Conservation (phyloP, 1,139 yeast genomes). For the Yamadazyma dendronema region DNA sequence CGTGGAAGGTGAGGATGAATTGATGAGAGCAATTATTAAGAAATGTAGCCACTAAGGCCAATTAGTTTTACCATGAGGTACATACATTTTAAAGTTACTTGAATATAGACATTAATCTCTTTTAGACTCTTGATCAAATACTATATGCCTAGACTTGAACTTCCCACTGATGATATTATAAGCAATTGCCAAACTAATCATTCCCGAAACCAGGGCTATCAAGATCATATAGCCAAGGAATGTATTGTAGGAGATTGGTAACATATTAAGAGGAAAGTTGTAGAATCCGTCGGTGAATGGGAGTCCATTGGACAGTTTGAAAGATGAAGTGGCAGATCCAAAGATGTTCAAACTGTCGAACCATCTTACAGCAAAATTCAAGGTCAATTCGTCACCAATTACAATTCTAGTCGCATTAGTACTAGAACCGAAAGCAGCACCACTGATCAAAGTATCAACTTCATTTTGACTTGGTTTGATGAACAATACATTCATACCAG, state of each 20-base stretch:
- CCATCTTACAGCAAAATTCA: slow-evolving; percentile 65
- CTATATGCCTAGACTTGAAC: slow-evolving; percentile 19
- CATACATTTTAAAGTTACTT: not conserved
- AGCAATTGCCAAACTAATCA: slow-evolving; percentile 23
- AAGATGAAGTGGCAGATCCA: slow-evolving; percentile 11
- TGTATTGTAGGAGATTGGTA: slow-evolving; percentile 27
- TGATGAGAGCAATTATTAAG: slow-evolving; percentile 41
- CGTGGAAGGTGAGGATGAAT: slow-evolving; percentile 25
- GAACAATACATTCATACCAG: slow-evolving; percentile 53
- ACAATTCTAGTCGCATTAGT: slow-evolving; percentile 59
- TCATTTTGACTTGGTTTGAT: slow-evolving; percentile 34
- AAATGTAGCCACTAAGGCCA: slow-evolving; percentile 19
- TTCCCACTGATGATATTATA: slow-evolving; percentile 24
- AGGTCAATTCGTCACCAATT: slow-evolving; percentile 62
- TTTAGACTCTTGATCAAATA: slow-evolving; percentile 30
- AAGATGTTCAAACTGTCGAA: slow-evolving; percentile 23
- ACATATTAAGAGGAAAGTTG: slow-evolving; percentile 30
- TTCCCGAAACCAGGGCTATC: slow-evolving; percentile 25
- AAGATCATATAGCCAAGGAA: slow-evolving; percentile 23
- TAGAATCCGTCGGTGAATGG: slow-evolving; percentile 46
- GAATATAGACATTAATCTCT: slow-evolving; percentile 29
- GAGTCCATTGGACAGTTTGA: slow-evolving; percentile 19
- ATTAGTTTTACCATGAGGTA: no score
- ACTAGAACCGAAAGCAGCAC: slow-evolving; percentile 64
- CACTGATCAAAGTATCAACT: slow-evolving; percentile 46